Base-by-base conservation (phyloP, 805 yeast genomes). In the Ogataea ganodermae region DNA sequence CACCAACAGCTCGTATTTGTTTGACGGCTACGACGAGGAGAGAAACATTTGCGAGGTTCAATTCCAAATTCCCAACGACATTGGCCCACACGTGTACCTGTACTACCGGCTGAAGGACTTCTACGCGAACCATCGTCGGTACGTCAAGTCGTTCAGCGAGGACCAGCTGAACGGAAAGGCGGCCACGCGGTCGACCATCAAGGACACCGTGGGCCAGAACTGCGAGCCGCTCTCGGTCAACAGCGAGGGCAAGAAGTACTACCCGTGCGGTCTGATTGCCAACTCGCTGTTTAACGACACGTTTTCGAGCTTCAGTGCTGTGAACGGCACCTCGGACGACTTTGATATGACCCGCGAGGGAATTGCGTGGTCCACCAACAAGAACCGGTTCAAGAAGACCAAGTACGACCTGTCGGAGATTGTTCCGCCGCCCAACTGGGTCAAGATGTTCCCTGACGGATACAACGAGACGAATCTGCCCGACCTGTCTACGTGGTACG, bases 81-180 rank as follows among this genome's bases (percentile, higher is more conserved):
- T 92, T 63, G 79, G 83, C 24, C 80, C 85, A 2, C 89, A 96
- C 6, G 72, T 91, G 13, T 90, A 75, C 63, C 62, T 89, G 52
- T 94, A 86, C 69, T 92, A 92, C 71, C 81, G 83, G 56, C 70
- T 92, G 56, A 88, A 96, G 40, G 86, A 87, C 65, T 94, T 92
- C 66, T 89, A 76, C 67, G 96, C 95, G 62, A 92, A 94, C 68
- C 99, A 92, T 71, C 81, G 99, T 53, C 86, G 95, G 57, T 94
- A 86, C 63, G 97, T 90, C n/a, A 82, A 81, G 57, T 86, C 96
- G 8, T 86, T 78, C 65, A 91, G 90, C 64, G 81, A 85, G 58
- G 78, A 77, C 46, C 99, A 92, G 68, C 62, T 92, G 42, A 81
- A 81, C 53, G 99, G 99, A 6, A 68, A 79, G 33, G 84, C 86